Evolutionary conservation across 2,329 filamentous ascomycete genomes (phyloP).

Genomic region (Claviceps capensis): DNA sequence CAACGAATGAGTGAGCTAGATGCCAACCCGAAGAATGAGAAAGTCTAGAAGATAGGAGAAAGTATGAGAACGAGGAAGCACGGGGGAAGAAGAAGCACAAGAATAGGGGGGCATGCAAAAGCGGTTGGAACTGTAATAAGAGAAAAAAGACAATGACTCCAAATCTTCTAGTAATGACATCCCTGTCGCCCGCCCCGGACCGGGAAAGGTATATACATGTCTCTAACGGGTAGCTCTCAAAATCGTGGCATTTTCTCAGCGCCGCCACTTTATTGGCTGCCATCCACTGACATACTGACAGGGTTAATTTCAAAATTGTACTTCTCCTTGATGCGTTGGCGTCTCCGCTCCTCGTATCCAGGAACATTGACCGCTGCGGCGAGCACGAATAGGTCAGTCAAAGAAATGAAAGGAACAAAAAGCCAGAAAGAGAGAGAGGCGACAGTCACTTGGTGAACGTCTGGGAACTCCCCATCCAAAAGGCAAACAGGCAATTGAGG

Average conservation of each 20-base stretch:
- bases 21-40: too few species aligned
- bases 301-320: constrained; percentile 77
- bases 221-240: constrained; percentile 1
- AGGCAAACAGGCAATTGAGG: background rate
- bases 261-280: constrained; percentile 21
- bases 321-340: constrained; percentile 67
- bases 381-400: background rate
- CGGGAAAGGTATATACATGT: constrained; percentile 24
- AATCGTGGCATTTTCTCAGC: background rate
- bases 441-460: background rate
- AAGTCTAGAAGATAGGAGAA: too few species aligned
- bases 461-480: background rate
- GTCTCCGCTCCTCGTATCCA: constrained; percentile 74
- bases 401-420: background rate
- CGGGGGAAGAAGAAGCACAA: background rate
- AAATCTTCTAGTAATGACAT: constrained; percentile 1
- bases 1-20: too few species aligned
- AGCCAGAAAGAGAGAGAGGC: background rate
- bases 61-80: background rate
- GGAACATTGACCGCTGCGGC: constrained; percentile 59
- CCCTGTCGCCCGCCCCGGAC: constrained; percentile 15
- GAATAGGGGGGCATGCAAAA: too few species aligned
- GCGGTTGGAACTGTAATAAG: background rate
- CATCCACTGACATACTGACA: constrained; percentile 38
- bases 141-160: constrained; percentile 6